phyloP scores from a whole-genome alignment of 257 asterid species.

The Salvia hispanica region DNA sequence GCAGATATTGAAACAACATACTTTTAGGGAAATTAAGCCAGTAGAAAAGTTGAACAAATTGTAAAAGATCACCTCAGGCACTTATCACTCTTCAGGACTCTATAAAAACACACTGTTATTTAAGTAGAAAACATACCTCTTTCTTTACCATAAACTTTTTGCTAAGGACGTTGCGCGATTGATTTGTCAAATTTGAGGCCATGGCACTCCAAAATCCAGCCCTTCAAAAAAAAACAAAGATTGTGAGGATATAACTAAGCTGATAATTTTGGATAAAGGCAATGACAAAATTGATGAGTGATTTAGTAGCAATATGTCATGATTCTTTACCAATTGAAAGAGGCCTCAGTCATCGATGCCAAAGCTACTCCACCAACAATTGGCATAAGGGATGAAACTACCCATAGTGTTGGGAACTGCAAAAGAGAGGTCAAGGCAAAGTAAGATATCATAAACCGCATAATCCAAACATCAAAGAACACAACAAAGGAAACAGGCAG shows the following conservation, averaged over 20 bases:
- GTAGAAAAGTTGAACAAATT: constrained; percentile 7
- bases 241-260: not conserved
- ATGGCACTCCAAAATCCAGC: constrained; percentile 99
- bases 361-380: constrained; percentile 96
- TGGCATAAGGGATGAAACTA: constrained; percentile 87
- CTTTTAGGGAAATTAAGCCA: constrained; percentile 11
- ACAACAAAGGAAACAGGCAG: not conserved
- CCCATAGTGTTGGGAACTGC: constrained; percentile 88
- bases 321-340: constrained; percentile 81
- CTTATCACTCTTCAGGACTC: not conserved
- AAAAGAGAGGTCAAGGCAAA: constrained; percentile 23
- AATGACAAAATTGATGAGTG: not conserved
- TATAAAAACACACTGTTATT: not conserved
- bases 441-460: not conserved
- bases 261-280: constrained; percentile 15
- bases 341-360: constrained; percentile 95
- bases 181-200: constrained; percentile 98
- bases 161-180: constrained; percentile 96
- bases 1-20: too few species aligned
- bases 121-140: constrained; percentile 56
- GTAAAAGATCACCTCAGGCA: not conserved
- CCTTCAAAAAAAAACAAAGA: constrained; percentile 45
- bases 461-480: not conserved
- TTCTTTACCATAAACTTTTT: constrained; percentile 95
- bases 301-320: constrained; percentile 5